Percentiles rank a stretch among this genome's conserved stretches.
These are phyloP conservation scores for Asclepias syriaca DNA, from an alignment of 257 asterid genomes.

Conservation along the genomic window DNA sequence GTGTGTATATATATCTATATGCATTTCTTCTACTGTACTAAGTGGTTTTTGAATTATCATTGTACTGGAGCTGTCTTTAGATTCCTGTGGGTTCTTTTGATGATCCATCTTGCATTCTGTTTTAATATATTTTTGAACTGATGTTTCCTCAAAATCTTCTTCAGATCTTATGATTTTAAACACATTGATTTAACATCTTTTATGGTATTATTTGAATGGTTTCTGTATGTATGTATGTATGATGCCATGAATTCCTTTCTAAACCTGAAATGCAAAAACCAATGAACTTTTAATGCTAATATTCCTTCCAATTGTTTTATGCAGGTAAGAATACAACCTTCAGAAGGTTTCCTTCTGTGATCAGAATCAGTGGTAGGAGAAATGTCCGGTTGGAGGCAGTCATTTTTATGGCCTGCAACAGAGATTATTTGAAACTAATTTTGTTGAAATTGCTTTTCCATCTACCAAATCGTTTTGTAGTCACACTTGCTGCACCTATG, in stretches of 20 bases:
- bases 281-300: not conserved
- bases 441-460: no score
- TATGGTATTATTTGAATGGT: no score
- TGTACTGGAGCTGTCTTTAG: not conserved
- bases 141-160: no score
- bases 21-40: not conserved
- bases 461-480: not conserved
- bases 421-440: no score
- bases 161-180: no score
- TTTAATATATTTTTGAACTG: no score
- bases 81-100: not conserved
- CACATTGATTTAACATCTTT: no score
- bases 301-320: not conserved
- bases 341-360: not conserved
- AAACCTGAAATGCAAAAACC: no score
- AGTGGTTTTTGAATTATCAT: not conserved
- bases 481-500: not conserved
- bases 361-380: conserved; percentile 16
- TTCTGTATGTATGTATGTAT: no score
- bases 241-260: not conserved
- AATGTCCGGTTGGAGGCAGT: not conserved
- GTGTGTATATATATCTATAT: not conserved
- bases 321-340: conserved; percentile 9
- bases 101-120: not conserved
- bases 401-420: not conserved